phyloP scores from a whole-genome alignment of 805 yeast species.

The Brettanomyces nanus region DNA sequence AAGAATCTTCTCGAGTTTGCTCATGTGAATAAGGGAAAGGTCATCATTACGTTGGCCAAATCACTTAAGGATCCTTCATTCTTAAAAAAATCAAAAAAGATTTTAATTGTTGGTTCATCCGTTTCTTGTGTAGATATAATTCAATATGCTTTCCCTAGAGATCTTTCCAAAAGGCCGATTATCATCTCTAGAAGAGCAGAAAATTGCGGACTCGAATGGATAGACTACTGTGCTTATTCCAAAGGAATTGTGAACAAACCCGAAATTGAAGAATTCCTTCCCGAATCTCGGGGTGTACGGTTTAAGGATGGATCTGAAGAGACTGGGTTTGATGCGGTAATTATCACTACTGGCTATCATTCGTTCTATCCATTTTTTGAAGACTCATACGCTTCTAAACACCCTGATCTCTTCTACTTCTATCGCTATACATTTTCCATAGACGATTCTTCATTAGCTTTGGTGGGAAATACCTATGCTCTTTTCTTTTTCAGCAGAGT shows the following conservation, averaged over 20 bases:
- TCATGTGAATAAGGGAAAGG: constrained; percentile 34
- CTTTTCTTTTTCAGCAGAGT: constrained; percentile 39
- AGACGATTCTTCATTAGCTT: constrained; percentile 36
- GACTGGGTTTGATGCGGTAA: constrained; percentile 29
- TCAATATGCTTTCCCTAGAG: constrained; percentile 26
- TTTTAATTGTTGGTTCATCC: constrained; percentile 35
- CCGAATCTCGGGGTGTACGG: constrained; percentile 14
- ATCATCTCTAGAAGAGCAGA: constrained; percentile 11
- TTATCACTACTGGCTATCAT: constrained; percentile 46
- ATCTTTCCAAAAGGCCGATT: constrained; percentile 19
- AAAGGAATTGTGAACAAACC: constrained; percentile 15
- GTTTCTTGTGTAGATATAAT: constrained; percentile 33
- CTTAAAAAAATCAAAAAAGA: constrained; percentile 31
- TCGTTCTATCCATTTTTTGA: constrained; percentile 34
- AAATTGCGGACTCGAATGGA: constrained; percentile 6
- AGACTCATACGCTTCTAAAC: constrained; percentile 4
- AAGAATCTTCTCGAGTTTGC: constrained; percentile 22
- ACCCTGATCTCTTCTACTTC: constrained; percentile 10
- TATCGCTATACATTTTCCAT: constrained; percentile 29
- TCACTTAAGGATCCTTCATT: constrained; percentile 37
- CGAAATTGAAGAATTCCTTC: constrained; percentile 10
- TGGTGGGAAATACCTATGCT: constrained; percentile 34
- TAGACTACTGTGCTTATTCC: constrained; percentile 6
- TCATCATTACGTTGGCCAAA: constrained; percentile 46
- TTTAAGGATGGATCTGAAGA: constrained; percentile 28